Evolutionary conservation across 1,139 yeast species (phyloP).

Genomic region (Wickerhamiella infanticola): DNA sequence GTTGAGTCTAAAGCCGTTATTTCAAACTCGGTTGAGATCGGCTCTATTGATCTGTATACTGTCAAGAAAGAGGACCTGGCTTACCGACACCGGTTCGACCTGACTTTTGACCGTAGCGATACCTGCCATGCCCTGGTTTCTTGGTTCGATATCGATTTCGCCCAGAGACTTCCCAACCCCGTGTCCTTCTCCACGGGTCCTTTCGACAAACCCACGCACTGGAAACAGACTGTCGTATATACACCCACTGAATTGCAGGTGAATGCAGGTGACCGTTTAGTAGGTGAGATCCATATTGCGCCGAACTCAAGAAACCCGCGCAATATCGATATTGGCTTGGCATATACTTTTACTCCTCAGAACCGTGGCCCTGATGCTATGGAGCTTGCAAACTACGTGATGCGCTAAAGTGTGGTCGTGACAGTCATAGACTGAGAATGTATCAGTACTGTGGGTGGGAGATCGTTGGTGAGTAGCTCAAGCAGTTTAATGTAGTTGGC

Average conservation of each 20-base stretch:
- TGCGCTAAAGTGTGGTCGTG: slow-evolving; percentile 75
- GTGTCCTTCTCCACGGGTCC: slow-evolving; percentile 33
- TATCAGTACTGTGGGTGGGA: slow-evolving; percentile 68
- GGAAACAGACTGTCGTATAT: slow-evolving; percentile 97
- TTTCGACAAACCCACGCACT: slow-evolving; percentile 34
- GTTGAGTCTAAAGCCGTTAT: slow-evolving; percentile 69
- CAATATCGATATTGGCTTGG: slow-evolving; percentile 33
- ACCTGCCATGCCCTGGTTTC: slow-evolving; percentile 76
- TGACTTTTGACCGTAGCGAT: slow-evolving; percentile 66
- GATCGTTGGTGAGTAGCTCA: slow-evolving; percentile 61
- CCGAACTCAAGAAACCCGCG: slow-evolving; percentile 74
- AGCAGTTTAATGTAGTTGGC: slow-evolving; percentile 61
- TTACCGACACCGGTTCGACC: slow-evolving; percentile 48
- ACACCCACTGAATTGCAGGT: slow-evolving; percentile 67
- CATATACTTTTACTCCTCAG: slow-evolving; percentile 38
- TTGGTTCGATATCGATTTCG: slow-evolving; percentile 92
- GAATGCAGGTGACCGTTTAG: slow-evolving; percentile 58
- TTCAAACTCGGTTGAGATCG: slow-evolving; percentile 53
- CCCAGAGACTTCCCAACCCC: slow-evolving; percentile 28
- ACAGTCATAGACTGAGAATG: slow-evolving; percentile 93
- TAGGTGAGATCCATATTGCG: slow-evolving; percentile 55
- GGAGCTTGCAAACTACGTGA: slow-evolving; percentile 48
- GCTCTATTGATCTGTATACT: slow-evolving; percentile 79
- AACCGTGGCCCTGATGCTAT: slow-evolving; percentile 26
- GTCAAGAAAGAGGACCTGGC: slow-evolving; percentile 72